phyloP scores from a whole-genome alignment of 768 basidiomycete genomes.

The Rhizopogon vesiculosus region DNA sequence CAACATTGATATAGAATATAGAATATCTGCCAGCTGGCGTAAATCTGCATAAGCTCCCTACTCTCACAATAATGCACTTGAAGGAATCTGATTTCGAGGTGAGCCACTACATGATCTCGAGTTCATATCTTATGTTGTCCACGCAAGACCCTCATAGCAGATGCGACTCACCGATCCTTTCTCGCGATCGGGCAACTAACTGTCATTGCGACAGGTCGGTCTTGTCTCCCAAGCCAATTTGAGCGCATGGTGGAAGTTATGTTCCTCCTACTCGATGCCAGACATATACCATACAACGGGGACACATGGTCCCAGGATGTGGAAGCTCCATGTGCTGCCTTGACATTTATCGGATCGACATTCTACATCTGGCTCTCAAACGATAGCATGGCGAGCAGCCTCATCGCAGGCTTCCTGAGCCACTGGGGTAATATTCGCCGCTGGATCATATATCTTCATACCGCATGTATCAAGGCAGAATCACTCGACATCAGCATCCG shows the following conservation, averaged over 20 bases:
- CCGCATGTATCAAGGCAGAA: slow-evolving; percentile 6
- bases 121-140: not conserved
- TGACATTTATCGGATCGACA: slow-evolving; percentile 18
- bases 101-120: not conserved
- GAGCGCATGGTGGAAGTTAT: slow-evolving; percentile 15
- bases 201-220: slow-evolving; percentile 5
- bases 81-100: slow-evolving; percentile 16
- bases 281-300: slow-evolving; percentile 12
- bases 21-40: not conserved
- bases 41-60: not conserved
- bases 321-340: slow-evolving; percentile 8
- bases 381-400: slow-evolving; percentile 7
- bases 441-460: slow-evolving; percentile 21
- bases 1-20: too few species aligned
- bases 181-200: slow-evolving; percentile 11
- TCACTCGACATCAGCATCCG: slow-evolving; percentile 8
- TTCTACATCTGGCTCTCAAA: slow-evolving; percentile 19
- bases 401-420: slow-evolving; percentile 9
- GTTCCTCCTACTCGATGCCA: slow-evolving; percentile 15
- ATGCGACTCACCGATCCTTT: slow-evolving; percentile 8
- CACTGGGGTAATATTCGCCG: slow-evolving; percentile 22
- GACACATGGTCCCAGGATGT: slow-evolving; percentile 6
- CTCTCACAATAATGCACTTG: too few species aligned
- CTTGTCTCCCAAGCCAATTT: slow-evolving; percentile 17
- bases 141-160: slow-evolving; percentile 13